These are phyloP conservation scores for Homolaphlyctis polyrhiza DNA, from an alignment of 371 early-diverging fungal genomes.

Conservation along the genomic window DNA sequence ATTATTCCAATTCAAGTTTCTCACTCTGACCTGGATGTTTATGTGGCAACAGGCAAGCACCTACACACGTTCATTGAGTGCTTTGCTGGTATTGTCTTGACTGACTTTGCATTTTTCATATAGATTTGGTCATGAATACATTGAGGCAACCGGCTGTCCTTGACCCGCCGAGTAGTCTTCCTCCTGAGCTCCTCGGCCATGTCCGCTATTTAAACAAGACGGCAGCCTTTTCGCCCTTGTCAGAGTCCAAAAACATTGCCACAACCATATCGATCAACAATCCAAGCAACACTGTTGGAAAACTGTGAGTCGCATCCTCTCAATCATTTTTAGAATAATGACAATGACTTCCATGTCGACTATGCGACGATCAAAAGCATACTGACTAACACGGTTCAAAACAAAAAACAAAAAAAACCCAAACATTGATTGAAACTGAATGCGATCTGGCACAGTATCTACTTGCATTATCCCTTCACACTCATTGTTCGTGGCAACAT, in stretches of 20 bases:
- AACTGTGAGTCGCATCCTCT: not conserved
- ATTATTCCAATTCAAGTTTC: not conserved
- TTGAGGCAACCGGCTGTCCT: too few species aligned
- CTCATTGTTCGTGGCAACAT: not conserved
- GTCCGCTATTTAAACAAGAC: not conserved
- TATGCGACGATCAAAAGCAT: too few species aligned
- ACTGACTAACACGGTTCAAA: too few species aligned
- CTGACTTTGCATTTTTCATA: too few species aligned
- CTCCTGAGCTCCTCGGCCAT: constrained; percentile 3
- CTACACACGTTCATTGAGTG: too few species aligned
- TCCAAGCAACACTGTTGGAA: constrained; percentile 3
- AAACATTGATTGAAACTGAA: not conserved
- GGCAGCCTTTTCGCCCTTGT: not conserved
- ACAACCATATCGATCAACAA: not conserved
- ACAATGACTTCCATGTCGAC: too few species aligned
- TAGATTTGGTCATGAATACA: too few species aligned
- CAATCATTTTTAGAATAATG: too few species aligned
- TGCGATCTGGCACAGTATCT: not conserved
- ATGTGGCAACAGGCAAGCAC: not conserved
- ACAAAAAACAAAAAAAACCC: too few species aligned
- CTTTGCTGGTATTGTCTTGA: too few species aligned
- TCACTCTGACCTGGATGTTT: not conserved
- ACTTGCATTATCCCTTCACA: not conserved
- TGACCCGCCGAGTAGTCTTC: too few species aligned
- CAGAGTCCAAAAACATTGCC: not conserved